Conservation (phyloP, 805 yeast species). For the Tetrapisispora namnaoensis region DNA sequence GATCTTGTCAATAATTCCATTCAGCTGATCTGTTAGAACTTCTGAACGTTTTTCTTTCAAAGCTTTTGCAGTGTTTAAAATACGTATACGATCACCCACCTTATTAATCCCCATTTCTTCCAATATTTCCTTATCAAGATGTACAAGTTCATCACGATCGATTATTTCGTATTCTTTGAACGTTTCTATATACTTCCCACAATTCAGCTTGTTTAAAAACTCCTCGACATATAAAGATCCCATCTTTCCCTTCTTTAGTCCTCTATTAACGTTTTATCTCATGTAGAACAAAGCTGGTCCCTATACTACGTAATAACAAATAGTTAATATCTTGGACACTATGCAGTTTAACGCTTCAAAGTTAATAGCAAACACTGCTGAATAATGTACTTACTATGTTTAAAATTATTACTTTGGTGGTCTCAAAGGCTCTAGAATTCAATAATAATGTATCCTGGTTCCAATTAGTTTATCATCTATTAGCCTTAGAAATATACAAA, state of each 20-base stretch:
- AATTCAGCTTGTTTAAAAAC: conserved; percentile 16
- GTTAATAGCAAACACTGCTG: no score
- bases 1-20: conserved; percentile 17
- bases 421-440: no score
- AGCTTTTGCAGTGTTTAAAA: conserved; percentile 46
- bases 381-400: no score
- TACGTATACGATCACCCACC: conserved; percentile 73
- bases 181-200: conserved; percentile 15
- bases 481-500: no score
- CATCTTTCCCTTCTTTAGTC: neutral
- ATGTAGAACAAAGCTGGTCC: no score
- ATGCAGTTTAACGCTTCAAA: no score
- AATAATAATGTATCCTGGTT: no score
- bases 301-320: no score
- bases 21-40: conserved; percentile 8
- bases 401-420: no score
- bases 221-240: conserved; percentile 12
- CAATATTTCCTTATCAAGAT: conserved; percentile 50
- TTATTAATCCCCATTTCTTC: conserved; percentile 63
- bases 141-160: conserved; percentile 19
- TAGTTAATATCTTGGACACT: no score
- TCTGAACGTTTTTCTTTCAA: conserved; percentile 22
- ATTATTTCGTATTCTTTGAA: conserved; percentile 17
- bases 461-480: no score
- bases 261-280: no score